Evolutionary conservation across 2,329 filamentous ascomycete species (phyloP).

Genomic region (Claviceps arundinis): DNA sequence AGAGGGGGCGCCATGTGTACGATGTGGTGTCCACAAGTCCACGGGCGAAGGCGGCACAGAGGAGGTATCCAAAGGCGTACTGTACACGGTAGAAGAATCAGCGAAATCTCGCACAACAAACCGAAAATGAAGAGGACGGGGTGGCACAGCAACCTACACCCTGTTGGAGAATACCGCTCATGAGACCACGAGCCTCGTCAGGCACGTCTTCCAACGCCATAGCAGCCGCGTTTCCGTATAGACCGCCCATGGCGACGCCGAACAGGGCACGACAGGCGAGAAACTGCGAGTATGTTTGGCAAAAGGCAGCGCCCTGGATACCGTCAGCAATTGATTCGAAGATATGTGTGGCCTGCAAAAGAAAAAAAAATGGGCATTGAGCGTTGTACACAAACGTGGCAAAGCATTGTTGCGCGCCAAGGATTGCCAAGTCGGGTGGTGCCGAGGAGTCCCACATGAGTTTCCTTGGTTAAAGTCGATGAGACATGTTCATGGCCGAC

Average conservation of each 20-base stretch:
- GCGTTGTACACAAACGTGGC: background rate
- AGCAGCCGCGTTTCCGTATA: constrained; percentile 67
- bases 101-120: background rate
- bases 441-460: background rate
- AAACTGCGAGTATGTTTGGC: constrained; percentile 55
- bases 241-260: constrained; percentile 69
- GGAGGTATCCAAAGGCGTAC: constrained; percentile 53
- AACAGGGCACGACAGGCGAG: constrained; percentile 64
- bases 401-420: background rate
- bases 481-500: background rate
- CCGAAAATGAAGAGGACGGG: background rate
- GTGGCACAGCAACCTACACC: constrained; percentile 28
- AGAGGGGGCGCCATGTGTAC: constrained; percentile 73
- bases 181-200: constrained; percentile 52
- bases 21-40: constrained; percentile 63
- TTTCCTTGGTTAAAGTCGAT: background rate
- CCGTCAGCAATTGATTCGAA: background rate
- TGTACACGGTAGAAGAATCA: constrained; percentile 6
- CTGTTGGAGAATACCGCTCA: constrained; percentile 65
- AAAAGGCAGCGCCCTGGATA: constrained; percentile 50
- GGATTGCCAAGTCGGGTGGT: constrained; percentile 5
- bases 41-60: constrained; percentile 43
- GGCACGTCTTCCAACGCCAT: constrained; percentile 68
- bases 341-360: background rate
- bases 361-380: background rate